Conservation (phyloP, 768 basidiomycete genomes). For the Kwoniella bestiolae region DNA sequence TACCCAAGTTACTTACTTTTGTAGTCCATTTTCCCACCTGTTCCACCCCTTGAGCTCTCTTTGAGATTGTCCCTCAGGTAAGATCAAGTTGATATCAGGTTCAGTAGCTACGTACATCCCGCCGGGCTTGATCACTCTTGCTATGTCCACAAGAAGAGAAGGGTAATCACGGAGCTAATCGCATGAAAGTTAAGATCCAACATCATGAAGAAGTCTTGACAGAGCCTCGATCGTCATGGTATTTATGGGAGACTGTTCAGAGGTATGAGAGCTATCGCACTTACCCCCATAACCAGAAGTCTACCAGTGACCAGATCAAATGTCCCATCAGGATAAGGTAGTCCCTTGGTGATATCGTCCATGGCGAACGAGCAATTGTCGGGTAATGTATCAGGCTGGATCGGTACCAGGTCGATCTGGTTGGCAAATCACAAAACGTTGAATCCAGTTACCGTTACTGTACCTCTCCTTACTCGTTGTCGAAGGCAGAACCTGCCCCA, state of each 20-base stretch:
- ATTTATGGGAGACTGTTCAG: background rate
- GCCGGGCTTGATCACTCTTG: background rate
- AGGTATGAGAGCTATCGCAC: conserved; percentile 8
- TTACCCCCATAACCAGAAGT: conserved; percentile 13
- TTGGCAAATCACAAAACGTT: background rate
- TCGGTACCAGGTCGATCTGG: conserved; percentile 24
- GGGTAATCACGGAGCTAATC: conserved; percentile 18
- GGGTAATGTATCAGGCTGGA: conserved; percentile 19
- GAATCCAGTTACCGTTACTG: no score
- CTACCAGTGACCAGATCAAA: conserved; percentile 21
- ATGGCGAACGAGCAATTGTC: conserved; percentile 13
- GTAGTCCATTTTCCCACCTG: background rate
- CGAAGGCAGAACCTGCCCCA: background rate
- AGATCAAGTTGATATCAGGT: conserved; percentile 5
- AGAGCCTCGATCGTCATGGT: background rate
- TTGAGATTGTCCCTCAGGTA: background rate
- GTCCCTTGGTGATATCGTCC: conserved; percentile 10
- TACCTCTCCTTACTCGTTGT: no score
- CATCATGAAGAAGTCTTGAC: no score
- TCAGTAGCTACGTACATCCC: conserved; percentile 11
- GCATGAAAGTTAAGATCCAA: background rate
- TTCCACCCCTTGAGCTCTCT: background rate
- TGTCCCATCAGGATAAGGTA: conserved; percentile 6
- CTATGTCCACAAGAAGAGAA: conserved; percentile 3
- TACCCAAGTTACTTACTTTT: background rate